phyloP scores from a whole-genome alignment of 2,329 filamentous ascomycete genomes.

The Colletotrichum coccodes region DNA sequence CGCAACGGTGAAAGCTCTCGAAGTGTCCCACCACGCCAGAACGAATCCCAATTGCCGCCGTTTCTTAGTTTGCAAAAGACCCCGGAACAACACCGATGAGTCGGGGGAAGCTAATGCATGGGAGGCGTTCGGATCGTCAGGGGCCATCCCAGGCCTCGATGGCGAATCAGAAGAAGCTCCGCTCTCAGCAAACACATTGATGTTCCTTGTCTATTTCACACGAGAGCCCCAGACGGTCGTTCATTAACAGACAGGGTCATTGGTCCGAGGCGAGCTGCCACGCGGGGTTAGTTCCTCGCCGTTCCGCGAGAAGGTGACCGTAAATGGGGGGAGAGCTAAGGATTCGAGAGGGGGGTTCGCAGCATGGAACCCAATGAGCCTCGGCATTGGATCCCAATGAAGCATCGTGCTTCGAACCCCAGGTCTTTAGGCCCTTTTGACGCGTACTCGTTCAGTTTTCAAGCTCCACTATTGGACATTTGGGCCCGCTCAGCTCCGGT shows the following conservation, averaged over 20 bases:
- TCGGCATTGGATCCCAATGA: slow-evolving; percentile 22
- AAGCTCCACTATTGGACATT: background rate
- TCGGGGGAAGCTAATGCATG: background rate
- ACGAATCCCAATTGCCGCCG: background rate
- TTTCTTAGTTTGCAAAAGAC: background rate
- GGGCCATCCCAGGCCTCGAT: slow-evolving; percentile 2
- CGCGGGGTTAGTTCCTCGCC: slow-evolving; percentile 2
- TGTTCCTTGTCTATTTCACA: background rate
- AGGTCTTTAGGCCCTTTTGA: background rate
- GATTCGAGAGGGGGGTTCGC: background rate
- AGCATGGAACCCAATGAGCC: background rate
- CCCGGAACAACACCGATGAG: background rate
- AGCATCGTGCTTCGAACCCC: slow-evolving; percentile 4
- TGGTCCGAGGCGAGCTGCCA: background rate
- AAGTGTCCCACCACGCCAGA: background rate
- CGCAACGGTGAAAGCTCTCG: background rate
- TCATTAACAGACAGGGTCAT: background rate
- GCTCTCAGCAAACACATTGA: background rate
- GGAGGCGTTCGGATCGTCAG: background rate
- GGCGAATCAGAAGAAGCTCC: background rate
- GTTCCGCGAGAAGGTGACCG: background rate
- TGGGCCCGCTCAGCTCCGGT: slow-evolving; percentile 11
- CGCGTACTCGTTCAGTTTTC: background rate
- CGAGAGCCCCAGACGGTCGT: background rate
- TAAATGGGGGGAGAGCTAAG: background rate